phyloP scores from a whole-genome alignment of 2,329 filamentous ascomycete species.

The Cercospora sp. region DNA sequence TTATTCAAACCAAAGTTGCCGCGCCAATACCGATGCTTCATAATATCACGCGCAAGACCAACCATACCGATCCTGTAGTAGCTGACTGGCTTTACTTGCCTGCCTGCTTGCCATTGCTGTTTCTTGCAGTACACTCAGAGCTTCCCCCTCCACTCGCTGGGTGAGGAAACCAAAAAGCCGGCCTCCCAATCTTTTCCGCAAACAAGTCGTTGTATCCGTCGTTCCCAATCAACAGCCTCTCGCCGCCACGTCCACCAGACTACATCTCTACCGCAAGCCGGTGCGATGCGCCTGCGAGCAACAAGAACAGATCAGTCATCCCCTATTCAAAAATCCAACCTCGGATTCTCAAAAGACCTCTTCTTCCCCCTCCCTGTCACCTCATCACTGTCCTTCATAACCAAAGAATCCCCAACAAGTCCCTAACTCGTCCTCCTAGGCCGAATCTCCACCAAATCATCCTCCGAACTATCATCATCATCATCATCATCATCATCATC shows the following conservation, averaged over 20 bases:
- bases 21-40: neutral
- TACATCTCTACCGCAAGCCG: neutral
- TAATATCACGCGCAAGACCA: neutral
- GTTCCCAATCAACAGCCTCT: neutral
- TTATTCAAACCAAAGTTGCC: neutral
- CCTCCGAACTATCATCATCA: conserved; percentile 28
- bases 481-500: conserved; percentile 28
- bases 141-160: neutral
- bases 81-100: neutral
- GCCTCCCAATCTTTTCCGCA: neutral
- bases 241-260: neutral
- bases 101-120: neutral
- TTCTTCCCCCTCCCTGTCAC: neutral
- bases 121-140: neutral
- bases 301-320: neutral
- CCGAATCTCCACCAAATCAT: conserved; percentile 39
- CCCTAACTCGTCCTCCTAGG: conserved; percentile 35
- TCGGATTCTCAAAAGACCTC: neutral
- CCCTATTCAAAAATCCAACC: neutral
- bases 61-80: neutral
- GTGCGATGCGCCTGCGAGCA: neutral
- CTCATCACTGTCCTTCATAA: neutral
- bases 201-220: neutral
- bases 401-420: neutral
- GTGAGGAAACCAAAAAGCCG: neutral